Base-by-base conservation (phyloP, 768 basidiomycete species). In the Hericium rajendrae region DNA sequence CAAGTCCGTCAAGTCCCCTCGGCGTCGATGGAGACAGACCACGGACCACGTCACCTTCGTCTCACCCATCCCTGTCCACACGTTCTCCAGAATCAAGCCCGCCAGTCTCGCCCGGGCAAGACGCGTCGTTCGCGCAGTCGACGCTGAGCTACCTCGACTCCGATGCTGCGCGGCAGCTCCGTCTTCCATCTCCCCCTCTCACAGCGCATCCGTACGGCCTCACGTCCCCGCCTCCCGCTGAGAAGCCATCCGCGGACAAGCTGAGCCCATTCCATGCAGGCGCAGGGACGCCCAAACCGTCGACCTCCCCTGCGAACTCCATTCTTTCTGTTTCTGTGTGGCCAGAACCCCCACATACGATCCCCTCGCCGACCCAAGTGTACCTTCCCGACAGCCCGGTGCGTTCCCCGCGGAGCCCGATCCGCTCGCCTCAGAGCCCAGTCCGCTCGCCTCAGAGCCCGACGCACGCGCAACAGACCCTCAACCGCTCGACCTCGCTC, bases 81-180 rank as follows among this genome's bases (percentile, higher is more conserved):
- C 40, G 46, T 26, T 2, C 54, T 15, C 58, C 54, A 24, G 26
- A 49, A 13, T 54, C 60, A 8, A 58, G 57, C 28, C 20, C 48
- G 2, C 57, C 60, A 18, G 13, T 53, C 18, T 48, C 53, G 39
- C 26, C n/a, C 15, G 60, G 57, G 15, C 51, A 57, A 15, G 55
- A 61, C 40, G 41, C 39, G 13, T 43, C 41, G 20, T 61, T 59
- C 40, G n/a, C 57, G 2, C 55, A 39, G 46, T 57, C 53, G 37
- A 61, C 55, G 6, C 46, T 59, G 24, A 40, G 46, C 49, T 59
- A 57, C 40, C 57, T 61, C 48, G 41, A 57, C 3, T 59, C 60
- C 6, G 48, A 51, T 41, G 41, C 57, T 8, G 57, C 60, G 38
- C 55, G 54, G 24, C 57, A 55, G 18, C 46, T 59, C 18, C 39